Conservation (phyloP, 441 rosid species). For the Erodium texanum region DNA sequence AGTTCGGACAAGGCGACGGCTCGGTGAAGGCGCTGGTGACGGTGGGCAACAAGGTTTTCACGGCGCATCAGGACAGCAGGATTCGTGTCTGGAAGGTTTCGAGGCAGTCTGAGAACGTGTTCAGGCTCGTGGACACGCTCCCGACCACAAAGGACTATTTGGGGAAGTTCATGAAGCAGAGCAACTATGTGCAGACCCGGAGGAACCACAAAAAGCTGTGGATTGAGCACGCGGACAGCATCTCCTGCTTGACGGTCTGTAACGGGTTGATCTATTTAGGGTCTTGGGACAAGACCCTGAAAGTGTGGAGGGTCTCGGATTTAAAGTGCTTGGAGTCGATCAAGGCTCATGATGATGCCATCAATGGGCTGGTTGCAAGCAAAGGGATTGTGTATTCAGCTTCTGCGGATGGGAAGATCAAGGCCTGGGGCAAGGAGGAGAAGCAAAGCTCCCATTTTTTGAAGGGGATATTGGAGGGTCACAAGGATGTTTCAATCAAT, state of each 20-base stretch:
- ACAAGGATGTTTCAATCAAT: not conserved
- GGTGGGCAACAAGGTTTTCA: not conserved
- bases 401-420: conserved; percentile 1
- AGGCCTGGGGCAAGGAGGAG: conserved; percentile 1
- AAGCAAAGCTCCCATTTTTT: not conserved
- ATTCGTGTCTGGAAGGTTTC: not conserved
- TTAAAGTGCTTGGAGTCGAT: not conserved
- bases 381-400: not conserved
- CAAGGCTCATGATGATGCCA: not conserved
- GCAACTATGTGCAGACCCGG: not conserved
- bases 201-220: not conserved
- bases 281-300: not conserved
- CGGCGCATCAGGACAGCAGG: not conserved
- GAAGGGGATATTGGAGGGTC: not conserved
- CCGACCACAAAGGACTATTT: not conserved
- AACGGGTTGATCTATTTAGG: not conserved
- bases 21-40: not conserved
- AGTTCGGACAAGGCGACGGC: conserved; percentile 2
- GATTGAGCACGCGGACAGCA: not conserved
- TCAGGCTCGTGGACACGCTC: not conserved
- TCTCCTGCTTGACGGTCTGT: not conserved
- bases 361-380: not conserved
- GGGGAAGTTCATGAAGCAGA: conserved; percentile 4
- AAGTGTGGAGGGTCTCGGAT: not conserved
- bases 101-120: not conserved